Percentiles rank a stretch among this genome's conserved stretches.
Evolutionary conservation across 768 basidiomycete genomes (phyloP).

Genomic region (Dioszegia aurantiaca): DNA sequence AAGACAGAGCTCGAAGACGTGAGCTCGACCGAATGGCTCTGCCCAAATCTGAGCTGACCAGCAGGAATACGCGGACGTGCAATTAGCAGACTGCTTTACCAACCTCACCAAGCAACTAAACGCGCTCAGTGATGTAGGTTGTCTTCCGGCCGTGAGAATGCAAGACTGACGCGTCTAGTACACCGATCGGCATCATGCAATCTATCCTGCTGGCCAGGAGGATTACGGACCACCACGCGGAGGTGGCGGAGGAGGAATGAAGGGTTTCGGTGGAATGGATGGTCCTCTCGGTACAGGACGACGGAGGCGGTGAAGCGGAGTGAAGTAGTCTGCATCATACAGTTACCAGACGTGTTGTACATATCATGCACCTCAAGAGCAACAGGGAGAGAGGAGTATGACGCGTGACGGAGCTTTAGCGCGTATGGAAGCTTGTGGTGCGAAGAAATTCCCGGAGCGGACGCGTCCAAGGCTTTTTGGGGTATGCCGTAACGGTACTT

Average conservation of each 20-base stretch:
- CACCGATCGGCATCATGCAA: slow-evolving; percentile 12
- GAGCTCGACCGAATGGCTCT: slow-evolving; percentile 27
- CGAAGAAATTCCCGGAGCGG: not conserved
- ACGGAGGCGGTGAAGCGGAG: not conserved
- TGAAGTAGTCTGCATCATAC: not conserved
- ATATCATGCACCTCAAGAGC: not conserved
- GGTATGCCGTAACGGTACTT: slow-evolving; percentile 10
- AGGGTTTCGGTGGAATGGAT: not conserved
- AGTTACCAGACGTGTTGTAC: not conserved
- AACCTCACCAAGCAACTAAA: slow-evolving; percentile 83
- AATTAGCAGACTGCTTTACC: slow-evolving; percentile 82
- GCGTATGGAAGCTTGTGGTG: too few relatives aligned
- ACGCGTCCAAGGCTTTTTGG: not conserved
- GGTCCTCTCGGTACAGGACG: not conserved
- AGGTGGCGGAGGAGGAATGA: not conserved
- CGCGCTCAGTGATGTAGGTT: slow-evolving; percentile 78
- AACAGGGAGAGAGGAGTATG: too few relatives aligned
- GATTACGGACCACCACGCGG: not conserved
- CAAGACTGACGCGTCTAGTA: slow-evolving; percentile 19
- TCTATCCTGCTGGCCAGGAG: slow-evolving; percentile 10
- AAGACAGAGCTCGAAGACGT: slow-evolving; percentile 86
- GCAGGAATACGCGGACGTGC: slow-evolving; percentile 94
- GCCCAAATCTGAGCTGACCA: not conserved
- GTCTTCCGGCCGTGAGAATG: not conserved
- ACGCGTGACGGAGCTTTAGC: too few relatives aligned